Percentiles rank a stretch among this genome's conserved stretches.
Evolutionary conservation across 441 rosid species (phyloP).

Genomic region (Populus hybrid): DNA sequence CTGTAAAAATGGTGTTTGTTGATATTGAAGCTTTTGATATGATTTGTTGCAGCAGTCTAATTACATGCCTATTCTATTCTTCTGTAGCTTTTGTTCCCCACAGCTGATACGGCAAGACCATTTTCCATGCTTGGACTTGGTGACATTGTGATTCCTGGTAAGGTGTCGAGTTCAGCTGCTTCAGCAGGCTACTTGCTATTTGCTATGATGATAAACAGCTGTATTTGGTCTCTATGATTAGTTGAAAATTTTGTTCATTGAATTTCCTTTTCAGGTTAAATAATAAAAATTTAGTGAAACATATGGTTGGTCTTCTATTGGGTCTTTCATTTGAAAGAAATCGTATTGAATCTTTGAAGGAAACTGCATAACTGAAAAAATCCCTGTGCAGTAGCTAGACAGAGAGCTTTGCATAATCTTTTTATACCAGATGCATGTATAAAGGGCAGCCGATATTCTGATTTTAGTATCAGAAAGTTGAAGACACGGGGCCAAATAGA

Average conservation of each 20-base stretch:
- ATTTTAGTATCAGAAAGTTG: not conserved
- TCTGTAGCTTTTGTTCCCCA: slow-evolving; percentile 90
- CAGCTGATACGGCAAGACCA: slow-evolving; percentile 64
- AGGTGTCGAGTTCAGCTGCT: slow-evolving; percentile 8
- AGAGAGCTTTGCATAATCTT: not conserved
- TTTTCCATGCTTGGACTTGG: slow-evolving; percentile 99
- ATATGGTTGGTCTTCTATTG: not conserved
- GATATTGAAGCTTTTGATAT: not conserved
- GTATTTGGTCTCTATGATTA: not conserved
- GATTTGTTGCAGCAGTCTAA: slow-evolving; percentile 3
- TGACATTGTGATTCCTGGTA: slow-evolving; percentile 97
- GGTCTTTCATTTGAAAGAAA: not conserved
- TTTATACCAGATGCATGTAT: not conserved
- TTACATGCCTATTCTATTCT: not conserved
- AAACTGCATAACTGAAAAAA: not conserved
- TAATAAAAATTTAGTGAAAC: not conserved
- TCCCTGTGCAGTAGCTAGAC: not conserved
- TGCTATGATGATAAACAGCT: not conserved
- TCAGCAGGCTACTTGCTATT: not conserved
- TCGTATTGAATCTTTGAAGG: not conserved
- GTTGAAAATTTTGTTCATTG: not conserved
- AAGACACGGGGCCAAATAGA: not conserved
- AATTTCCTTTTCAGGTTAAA: not conserved
- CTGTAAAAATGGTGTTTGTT: not conserved
- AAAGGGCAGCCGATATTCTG: not conserved